A percentile compares a stretch with the other conserved stretches of the same genome.
These are phyloP conservation scores for Eutrema japonicum DNA, from an alignment of 345 rosid species.

Conservation along the genomic window DNA sequence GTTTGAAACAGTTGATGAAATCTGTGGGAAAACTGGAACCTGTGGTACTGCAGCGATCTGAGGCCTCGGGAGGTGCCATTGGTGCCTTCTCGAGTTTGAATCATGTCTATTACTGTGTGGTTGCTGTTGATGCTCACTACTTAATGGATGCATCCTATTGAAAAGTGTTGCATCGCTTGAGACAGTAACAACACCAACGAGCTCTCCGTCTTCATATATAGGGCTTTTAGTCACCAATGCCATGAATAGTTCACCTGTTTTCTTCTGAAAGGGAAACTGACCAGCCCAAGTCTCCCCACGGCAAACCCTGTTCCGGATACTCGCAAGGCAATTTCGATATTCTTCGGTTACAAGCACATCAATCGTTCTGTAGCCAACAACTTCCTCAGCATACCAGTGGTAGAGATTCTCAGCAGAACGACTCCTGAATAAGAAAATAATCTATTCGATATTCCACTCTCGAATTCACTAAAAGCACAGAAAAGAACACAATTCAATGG, in stretches of 20 bases:
- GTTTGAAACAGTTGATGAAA: conserved; percentile 73
- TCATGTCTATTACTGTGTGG: conserved; percentile 44
- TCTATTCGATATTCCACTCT: background rate
- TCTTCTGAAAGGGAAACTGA: conserved; percentile 79
- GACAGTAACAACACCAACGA: conserved; percentile 70
- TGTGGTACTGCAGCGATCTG: conserved; percentile 44
- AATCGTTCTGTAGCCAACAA: conserved; percentile 55
- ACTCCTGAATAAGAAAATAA: conserved; percentile 59
- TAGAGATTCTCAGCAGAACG: conserved; percentile 74
- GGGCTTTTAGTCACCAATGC: conserved; percentile 73
- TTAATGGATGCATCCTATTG: conserved; percentile 48
- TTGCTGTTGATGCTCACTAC: conserved; percentile 43
- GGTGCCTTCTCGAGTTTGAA: conserved; percentile 54
- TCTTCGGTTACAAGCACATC: conserved; percentile 70
- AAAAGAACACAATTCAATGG: background rate
- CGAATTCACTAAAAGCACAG: conserved; percentile 1
- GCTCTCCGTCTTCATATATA: conserved; percentile 64
- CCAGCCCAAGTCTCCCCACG: conserved; percentile 81
- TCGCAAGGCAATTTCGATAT: conserved; percentile 44
- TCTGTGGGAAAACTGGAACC: conserved; percentile 48
- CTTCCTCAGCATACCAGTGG: conserved; percentile 81
- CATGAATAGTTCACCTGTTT: conserved; percentile 69
- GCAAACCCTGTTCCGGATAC: conserved; percentile 53
- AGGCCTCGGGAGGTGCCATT: conserved; percentile 66
- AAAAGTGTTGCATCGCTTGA: conserved; percentile 72